Percentiles rank a stretch among this genome's conserved stretches.
Conservation (phyloP, 257 asterid genomes). For the Scutellaria minor region DNA sequence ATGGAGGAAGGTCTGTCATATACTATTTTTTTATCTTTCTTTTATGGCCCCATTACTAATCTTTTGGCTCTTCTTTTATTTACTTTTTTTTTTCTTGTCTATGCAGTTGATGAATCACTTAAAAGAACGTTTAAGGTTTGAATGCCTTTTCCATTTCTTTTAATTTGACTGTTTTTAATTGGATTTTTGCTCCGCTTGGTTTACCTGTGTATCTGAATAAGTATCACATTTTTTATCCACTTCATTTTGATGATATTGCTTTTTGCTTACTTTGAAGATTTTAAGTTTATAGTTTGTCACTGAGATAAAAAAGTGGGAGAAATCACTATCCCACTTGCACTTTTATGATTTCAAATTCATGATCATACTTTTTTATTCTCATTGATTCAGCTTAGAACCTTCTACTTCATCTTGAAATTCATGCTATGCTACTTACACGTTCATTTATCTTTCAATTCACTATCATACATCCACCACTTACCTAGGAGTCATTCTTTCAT, state of each 20-base stretch:
- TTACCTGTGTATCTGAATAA: background rate
- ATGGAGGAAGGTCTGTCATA: conserved; percentile 56
- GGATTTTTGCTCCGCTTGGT: conserved; percentile 7
- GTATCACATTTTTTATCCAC: background rate
- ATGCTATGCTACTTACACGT: too few relatives aligned
- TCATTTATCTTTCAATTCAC: too few relatives aligned
- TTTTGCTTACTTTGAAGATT: background rate
- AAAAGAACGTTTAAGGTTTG: conserved; percentile 60
- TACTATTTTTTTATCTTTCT: conserved; percentile 14
- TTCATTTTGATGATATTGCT: background rate
- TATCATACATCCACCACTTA: too few relatives aligned
- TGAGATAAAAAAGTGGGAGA: background rate
- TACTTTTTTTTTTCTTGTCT: conserved; percentile 6
- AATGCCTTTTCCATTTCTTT: conserved; percentile 12
- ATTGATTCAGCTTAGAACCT: too few relatives aligned
- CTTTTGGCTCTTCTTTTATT: conserved; percentile 7
- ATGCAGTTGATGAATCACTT: conserved; percentile 62
- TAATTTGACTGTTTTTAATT: background rate
- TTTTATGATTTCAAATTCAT: background rate
- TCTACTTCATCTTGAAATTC: too few relatives aligned
- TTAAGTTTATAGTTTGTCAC: background rate
- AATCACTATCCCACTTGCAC: background rate
- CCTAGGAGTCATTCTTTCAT: background rate
- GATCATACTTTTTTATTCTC: background rate
- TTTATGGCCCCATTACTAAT: conserved; percentile 18